Conservation (phyloP, 306 rosid genomes). For the Dryas drummondii region DNA sequence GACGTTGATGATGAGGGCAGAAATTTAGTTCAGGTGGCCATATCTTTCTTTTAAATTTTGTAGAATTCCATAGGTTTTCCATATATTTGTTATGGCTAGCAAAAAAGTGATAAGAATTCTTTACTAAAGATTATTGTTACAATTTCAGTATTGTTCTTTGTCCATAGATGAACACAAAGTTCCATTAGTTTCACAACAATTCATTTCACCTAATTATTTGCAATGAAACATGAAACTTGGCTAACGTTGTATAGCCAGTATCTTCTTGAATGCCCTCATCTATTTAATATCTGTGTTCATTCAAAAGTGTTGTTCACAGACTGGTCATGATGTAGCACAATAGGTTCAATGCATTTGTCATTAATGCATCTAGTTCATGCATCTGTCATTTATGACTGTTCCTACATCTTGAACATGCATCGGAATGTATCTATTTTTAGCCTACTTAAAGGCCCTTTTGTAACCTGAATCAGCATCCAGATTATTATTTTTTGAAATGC, state of each 20-base stretch:
- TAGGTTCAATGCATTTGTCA: too few relatives aligned
- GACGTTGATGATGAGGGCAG: slow-evolving; percentile 65
- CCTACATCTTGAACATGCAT: too few relatives aligned
- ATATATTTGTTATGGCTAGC: neutral
- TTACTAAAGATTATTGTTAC: neutral
- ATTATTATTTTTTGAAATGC: too few relatives aligned
- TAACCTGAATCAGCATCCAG: too few relatives aligned
- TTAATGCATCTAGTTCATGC: too few relatives aligned
- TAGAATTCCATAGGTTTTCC: neutral
- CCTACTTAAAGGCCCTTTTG: too few relatives aligned
- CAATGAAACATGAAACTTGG: neutral
- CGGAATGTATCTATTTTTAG: too few relatives aligned
- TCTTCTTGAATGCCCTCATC: neutral
- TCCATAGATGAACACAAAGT: neutral
- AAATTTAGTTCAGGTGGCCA: slow-evolving; percentile 71
- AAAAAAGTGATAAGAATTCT: neutral
- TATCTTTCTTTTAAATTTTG: slow-evolving; percentile 16
- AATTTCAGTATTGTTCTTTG: neutral
- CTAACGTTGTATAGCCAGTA: neutral
- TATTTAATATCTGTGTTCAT: neutral
- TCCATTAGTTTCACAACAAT: neutral
- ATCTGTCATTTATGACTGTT: too few relatives aligned
- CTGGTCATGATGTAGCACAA: neutral
- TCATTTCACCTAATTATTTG: neutral
- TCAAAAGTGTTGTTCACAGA: neutral